Evolutionary conservation across 2,329 filamentous ascomycete genomes (phyloP).

Genomic region (Orbilia quercus): DNA sequence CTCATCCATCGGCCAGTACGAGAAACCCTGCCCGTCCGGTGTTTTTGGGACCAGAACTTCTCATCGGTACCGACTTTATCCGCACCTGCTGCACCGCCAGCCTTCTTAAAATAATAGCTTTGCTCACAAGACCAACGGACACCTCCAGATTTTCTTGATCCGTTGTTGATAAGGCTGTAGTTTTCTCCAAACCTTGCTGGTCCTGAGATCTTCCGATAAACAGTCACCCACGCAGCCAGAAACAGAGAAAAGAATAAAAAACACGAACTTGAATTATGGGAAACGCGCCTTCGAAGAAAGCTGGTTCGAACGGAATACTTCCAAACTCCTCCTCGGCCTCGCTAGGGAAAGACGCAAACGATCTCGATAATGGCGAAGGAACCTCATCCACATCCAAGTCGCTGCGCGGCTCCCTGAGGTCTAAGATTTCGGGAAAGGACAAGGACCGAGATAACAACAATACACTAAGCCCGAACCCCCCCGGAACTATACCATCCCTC

Average conservation of each 20-base stretch:
- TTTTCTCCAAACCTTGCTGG: constrained; percentile 12
- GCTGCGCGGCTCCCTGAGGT: constrained; percentile 59
- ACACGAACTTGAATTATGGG: constrained; percentile 57
- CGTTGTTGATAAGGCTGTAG: constrained; percentile 37
- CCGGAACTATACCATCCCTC: constrained; percentile 49
- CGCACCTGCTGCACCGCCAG: constrained; percentile 37
- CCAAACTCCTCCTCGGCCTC: constrained; percentile 42
- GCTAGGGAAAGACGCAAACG: constrained; percentile 47
- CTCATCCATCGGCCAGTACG: constrained; percentile 31
- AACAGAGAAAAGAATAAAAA: too few relatives aligned
- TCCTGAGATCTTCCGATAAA: constrained; percentile 6
- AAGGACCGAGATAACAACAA: constrained; percentile 57
- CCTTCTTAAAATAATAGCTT: constrained; percentile 31
- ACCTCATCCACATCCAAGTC: constrained; percentile 58
- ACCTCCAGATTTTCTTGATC: constrained; percentile 30
- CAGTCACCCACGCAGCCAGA: constrained; percentile 17
- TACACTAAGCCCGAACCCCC: constrained; percentile 52
- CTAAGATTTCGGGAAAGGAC: constrained; percentile 59
- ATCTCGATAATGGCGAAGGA: constrained; percentile 50
- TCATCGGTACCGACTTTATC: constrained; percentile 53
- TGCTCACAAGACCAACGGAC: constrained; percentile 35
- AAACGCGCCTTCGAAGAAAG: constrained; percentile 59
- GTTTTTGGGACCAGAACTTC: constrained; percentile 24
- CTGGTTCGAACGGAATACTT: constrained; percentile 55
- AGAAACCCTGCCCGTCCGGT: constrained; percentile 16